Evolutionary conservation across 441 rosid species (phyloP).

Genomic region (Kokia cookei): DNA sequence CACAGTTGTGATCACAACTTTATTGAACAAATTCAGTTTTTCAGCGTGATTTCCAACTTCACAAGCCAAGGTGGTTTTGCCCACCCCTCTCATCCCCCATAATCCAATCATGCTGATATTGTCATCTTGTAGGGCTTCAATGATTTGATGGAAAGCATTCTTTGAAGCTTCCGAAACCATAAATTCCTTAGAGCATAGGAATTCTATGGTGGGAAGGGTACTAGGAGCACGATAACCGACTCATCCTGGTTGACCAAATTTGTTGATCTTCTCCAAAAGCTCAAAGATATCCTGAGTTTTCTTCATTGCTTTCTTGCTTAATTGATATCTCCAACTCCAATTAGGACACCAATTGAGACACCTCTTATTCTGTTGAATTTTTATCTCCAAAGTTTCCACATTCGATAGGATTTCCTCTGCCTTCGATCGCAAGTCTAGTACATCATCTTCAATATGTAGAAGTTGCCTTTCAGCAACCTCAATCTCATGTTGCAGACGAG

Average conservation of each 20-base stretch:
- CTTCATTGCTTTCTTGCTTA: background rate
- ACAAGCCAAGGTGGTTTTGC: too few species aligned
- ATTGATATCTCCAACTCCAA: background rate
- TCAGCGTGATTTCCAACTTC: background rate
- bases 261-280: background rate
- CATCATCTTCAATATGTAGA: background rate
- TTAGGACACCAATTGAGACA: background rate
- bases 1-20: background rate
- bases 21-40: background rate
- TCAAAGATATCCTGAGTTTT: background rate
- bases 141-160: background rate
- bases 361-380: background rate
- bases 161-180: background rate
- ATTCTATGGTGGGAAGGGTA: background rate
- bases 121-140: background rate
- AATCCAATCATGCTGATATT: constrained; percentile 7
- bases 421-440: background rate
- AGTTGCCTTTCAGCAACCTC: background rate
- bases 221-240: background rate
- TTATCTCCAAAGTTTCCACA: background rate
- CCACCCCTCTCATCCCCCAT: background rate
- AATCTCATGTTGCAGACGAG: background rate
- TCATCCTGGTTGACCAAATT: background rate
- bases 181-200: background rate
- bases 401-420: background rate